Conservation (phyloP, 2,329 filamentous ascomycete genomes). For the Colletotrichum lini region DNA sequence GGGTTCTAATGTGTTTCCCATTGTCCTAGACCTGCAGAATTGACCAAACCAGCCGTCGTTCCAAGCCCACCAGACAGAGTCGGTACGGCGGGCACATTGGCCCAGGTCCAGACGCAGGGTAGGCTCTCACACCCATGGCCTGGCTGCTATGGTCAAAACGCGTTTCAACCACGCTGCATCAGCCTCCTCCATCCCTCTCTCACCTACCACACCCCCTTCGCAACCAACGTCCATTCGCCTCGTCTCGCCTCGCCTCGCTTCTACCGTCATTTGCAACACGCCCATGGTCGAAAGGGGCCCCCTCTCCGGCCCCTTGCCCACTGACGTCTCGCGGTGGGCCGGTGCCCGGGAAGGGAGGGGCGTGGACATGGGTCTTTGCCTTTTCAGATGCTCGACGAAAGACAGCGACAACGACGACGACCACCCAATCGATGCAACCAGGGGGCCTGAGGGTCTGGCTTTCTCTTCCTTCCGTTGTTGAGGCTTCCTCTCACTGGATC, state of each 20-base stretch:
- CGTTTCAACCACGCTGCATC: slow-evolving; percentile 50
- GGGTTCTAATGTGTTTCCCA: slow-evolving; percentile 20
- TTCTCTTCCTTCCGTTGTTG: neutral
- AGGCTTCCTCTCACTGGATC: slow-evolving; percentile 10
- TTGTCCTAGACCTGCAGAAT: slow-evolving; percentile 9
- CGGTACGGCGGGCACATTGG: slow-evolving; percentile 2
- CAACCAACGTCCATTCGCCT: slow-evolving; percentile 26
- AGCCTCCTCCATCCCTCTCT: slow-evolving; percentile 16
- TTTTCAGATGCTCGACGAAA: slow-evolving; percentile 34
- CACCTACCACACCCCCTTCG: slow-evolving; percentile 9
- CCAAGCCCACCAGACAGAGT: neutral
- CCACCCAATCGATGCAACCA: slow-evolving; percentile 46
- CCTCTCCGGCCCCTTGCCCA: slow-evolving; percentile 11
- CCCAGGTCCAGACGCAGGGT: slow-evolving; percentile 3
- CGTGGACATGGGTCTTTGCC: slow-evolving; percentile 6
- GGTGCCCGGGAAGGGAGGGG: neutral
- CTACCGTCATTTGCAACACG: slow-evolving; percentile 11
- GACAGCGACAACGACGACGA: slow-evolving; percentile 19
- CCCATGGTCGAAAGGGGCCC: neutral
- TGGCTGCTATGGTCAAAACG: slow-evolving; percentile 46
- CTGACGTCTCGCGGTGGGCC: slow-evolving; percentile 21
- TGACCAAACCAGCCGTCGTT: neutral
- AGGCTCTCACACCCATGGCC: slow-evolving; percentile 35
- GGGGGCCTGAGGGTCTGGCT: slow-evolving; percentile 46
- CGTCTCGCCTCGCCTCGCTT: slow-evolving; percentile 7